Conservation (phyloP, 1,139 yeast genomes). For the Candida gigantensis region DNA sequence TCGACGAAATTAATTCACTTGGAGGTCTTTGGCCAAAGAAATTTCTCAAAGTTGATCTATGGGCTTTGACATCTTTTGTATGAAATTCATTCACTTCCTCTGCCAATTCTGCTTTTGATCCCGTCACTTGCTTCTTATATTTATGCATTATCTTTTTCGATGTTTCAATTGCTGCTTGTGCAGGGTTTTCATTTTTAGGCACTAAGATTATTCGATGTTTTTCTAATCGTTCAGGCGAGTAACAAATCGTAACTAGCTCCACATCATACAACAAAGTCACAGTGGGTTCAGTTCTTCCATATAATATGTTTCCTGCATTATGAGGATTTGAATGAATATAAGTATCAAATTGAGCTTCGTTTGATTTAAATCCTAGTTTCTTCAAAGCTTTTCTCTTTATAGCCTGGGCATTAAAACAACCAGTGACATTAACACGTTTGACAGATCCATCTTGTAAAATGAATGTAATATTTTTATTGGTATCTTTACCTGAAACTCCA, state of each 20-base stretch:
- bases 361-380: slow-evolving; percentile 52
- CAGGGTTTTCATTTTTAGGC: slow-evolving; percentile 62
- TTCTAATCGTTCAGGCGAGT: slow-evolving; percentile 69
- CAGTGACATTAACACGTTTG: slow-evolving; percentile 70
- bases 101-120: slow-evolving; percentile 12
- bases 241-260: slow-evolving; percentile 81
- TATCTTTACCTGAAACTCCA: slow-evolving; percentile 27
- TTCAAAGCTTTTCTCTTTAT: slow-evolving; percentile 72
- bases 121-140: slow-evolving; percentile 25
- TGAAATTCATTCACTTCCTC: slow-evolving; percentile 4
- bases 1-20: slow-evolving; percentile 85
- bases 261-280: slow-evolving; percentile 67
- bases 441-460: slow-evolving; percentile 78
- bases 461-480: slow-evolving; percentile 57
- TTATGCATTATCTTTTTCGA: slow-evolving; percentile 48
- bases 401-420: slow-evolving; percentile 79
- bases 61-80: slow-evolving; percentile 11
- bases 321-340: slow-evolving; percentile 30
- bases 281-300: slow-evolving; percentile 13
- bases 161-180: slow-evolving; percentile 61
- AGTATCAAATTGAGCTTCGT: slow-evolving; percentile 44
- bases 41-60: slow-evolving; percentile 41
- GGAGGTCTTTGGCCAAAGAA: slow-evolving; percentile 93
- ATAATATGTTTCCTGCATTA: slow-evolving; percentile 11
- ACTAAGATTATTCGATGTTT: slow-evolving; percentile 75